Evolutionary conservation across 306 rosid genomes (phyloP).

Genomic region (Sphenostylis stenocarpa): DNA sequence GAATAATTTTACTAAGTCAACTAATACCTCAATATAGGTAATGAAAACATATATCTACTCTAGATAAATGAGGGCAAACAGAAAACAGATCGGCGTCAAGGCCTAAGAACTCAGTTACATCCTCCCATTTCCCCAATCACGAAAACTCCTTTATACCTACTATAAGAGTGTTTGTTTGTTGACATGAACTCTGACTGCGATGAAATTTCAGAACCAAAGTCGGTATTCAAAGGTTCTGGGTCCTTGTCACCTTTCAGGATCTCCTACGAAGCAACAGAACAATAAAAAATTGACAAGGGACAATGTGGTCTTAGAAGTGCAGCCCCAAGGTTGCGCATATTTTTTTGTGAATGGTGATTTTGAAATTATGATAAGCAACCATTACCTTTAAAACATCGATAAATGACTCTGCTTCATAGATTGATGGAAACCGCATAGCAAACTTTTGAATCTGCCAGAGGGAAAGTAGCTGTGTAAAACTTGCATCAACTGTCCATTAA

Average conservation of each 20-base stretch:
- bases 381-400: slow-evolving; percentile 61
- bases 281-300: slow-evolving; percentile 15
- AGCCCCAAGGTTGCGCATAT: background rate
- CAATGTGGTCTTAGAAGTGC: background rate
- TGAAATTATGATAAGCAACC: background rate
- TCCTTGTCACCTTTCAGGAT: slow-evolving; percentile 51
- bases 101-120: background rate
- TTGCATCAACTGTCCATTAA: background rate
- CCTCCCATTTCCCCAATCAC: slow-evolving; percentile 19
- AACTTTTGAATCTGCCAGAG: slow-evolving; percentile 75
- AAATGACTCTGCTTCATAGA: slow-evolving; percentile 57
- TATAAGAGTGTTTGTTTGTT: slow-evolving; percentile 48
- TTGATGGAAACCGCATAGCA: slow-evolving; percentile 68
- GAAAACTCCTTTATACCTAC: slow-evolving; percentile 40
- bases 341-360: slow-evolving; percentile 4
- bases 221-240: slow-evolving; percentile 50
- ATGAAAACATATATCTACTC: slow-evolving; percentile 14
- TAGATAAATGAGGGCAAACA: background rate
- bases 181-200: slow-evolving; percentile 65
- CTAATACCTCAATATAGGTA: slow-evolving; percentile 14
- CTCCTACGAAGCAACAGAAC: slow-evolving; percentile 49
- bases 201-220: slow-evolving; percentile 64
- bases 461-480: background rate
- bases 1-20: background rate
- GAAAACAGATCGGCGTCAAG: slow-evolving; percentile 8